Evolutionary conservation across 2,329 filamentous ascomycete species (phyloP).

Genomic region (Gliomastix tumulicola): DNA sequence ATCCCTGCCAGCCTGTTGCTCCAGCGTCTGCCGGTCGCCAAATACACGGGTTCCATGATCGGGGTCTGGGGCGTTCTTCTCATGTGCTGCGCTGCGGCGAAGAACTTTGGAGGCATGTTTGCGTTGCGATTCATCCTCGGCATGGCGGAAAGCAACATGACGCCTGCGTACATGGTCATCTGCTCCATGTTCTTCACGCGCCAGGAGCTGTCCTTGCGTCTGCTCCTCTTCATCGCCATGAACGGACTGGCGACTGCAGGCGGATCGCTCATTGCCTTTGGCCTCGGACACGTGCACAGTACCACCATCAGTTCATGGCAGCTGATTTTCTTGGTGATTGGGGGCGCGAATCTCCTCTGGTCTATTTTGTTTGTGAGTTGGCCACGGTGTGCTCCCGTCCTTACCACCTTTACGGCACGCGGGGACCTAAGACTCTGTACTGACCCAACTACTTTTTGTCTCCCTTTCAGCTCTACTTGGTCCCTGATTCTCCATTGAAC

Average conservation of each 20-base stretch:
- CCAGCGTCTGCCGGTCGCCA: constrained; percentile 23
- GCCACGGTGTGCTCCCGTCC: too few relatives aligned
- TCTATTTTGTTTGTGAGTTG: too few relatives aligned
- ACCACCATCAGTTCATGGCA: too few relatives aligned
- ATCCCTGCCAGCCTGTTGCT: constrained; percentile 21
- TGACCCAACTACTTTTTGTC: too few relatives aligned
- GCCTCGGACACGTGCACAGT: too few relatives aligned
- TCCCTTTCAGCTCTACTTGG: too few relatives aligned
- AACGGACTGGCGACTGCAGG: constrained; percentile 54
- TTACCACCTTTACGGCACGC: too few relatives aligned
- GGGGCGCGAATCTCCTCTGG: too few relatives aligned
- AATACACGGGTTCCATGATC: constrained; percentile 36
- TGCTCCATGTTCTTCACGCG: constrained; percentile 61
- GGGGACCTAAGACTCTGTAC: too few relatives aligned
- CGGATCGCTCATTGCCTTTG: constrained; percentile 40
- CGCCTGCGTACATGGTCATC: constrained; percentile 51
- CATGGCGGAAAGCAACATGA: constrained; percentile 51
- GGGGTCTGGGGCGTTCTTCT: constrained; percentile 46
- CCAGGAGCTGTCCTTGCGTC: constrained; percentile 53
- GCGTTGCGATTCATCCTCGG: constrained; percentile 53
- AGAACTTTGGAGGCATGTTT: constrained; percentile 48
- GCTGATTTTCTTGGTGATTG: too few relatives aligned
- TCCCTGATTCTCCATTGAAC: constrained; percentile 22
- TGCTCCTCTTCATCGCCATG: constrained; percentile 52
- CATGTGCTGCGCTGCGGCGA: constrained; percentile 43